Evolutionary conservation across 2,329 filamentous ascomycete genomes (phyloP), one percentile per base, ranked within the genome.

Genomic region (Colletotrichum eremochloae): DNA sequence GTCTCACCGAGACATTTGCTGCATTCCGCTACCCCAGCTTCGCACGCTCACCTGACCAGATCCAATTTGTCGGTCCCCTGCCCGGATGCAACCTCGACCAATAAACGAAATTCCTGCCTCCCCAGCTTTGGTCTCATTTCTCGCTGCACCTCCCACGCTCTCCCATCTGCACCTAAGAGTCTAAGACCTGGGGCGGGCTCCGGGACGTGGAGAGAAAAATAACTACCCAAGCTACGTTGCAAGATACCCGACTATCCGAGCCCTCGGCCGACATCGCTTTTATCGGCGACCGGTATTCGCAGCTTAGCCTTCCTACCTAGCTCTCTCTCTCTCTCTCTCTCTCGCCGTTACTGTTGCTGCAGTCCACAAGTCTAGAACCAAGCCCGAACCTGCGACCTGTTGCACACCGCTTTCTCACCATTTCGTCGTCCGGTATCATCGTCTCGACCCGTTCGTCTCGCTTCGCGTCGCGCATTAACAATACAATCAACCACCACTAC

Each of bases 21-120:
- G 67, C 52, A 64, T 48, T 69, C 66, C 63, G 69, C 58, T 72
- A 72, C 66, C 66, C 66, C 66, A 60, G 60, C 44, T 52, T 60
- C 24, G 14, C 42, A 55, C 40, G 33, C 52, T 67, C 70, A 70
- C 70, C 66, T 72, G 70, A 72, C 66, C 67, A 65, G 24, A 53
- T 60, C 46, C 65, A 70, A 65, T 70, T 70, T 70, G 46, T 70
- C 66, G 70, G 66, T 61, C 55, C 60, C 60, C 60, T 72, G 60
- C n/a, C 58, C 60, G 60, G 46, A 61, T 72, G 55, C 58, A 36
- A 72, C 65, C 12, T 24, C 24, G 24, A 24, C 24, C 53, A 48
- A 53, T 36, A 33, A 40, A 63, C 63, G 15, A 60, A 44, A 40
- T 46, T 36, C 40, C 52, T 6, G 40, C 63, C 58, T 52, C 63